Evolutionary conservation across 2,329 filamentous ascomycete genomes (phyloP), one percentile per base, ranked within the genome.

Genomic region (Xylaria hypoxylon): DNA sequence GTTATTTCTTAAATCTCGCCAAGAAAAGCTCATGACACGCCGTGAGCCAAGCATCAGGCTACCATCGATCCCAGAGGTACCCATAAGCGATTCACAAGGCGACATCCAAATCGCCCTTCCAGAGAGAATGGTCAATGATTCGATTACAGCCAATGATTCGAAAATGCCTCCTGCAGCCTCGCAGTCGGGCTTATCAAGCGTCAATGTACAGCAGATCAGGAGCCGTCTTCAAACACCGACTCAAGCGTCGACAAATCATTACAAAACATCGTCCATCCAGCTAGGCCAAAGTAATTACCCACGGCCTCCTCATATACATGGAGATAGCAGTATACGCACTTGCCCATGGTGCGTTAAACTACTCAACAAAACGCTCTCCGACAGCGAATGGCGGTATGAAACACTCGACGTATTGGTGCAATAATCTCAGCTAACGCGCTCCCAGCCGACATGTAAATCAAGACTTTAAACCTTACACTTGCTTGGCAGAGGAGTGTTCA

Each of bases 181-280:
- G 8, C 22, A 6, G 3, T 28, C 47, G 6, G 47, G 17, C 26
- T 17, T 50, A 31, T 31, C 47, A 28, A 50, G 6, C 6, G 8
- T 50, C 15, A n/a, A 50, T n/a, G 26, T n/a, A 31, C 47, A 50
- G 28, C 2, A 50, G 47, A 50, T 50, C 6, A 50, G 47, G 15
- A 17, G 17, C 11, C 11, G 26, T 11, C 1, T 22, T 3, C 6
- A 15, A 6, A 22, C 13, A n/a, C 47, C 47, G 1, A 22, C 28
- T 17, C 11, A 50, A 15, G 47, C 22, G 24, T 50, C 47, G 15
- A 50, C 47, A 50, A 50, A 31, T 28, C 47, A 24, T 11, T 17
- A 50, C 5, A 50, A 28, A 13, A 31, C 47, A 13, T 28, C 47
- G 28, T 50, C 47, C 2, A 31, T 31, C 24, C 47, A 28, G 28